Evolutionary conservation across 2,329 filamentous ascomycete species (phyloP).

Genomic region (Fusarium hainanense): DNA sequence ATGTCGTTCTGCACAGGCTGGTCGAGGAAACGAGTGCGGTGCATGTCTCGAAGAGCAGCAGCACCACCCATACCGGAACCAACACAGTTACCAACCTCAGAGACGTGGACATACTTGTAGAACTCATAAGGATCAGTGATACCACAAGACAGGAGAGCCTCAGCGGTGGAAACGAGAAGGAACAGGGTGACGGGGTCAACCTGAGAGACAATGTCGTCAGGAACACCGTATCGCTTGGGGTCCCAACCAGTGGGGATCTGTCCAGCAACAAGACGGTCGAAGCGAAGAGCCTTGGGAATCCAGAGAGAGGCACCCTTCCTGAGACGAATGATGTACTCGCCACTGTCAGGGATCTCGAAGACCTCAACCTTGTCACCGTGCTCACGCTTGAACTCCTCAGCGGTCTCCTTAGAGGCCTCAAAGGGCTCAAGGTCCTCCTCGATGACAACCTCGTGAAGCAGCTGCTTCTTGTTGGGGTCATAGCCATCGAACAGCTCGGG

Average conservation of each 20-base stretch:
- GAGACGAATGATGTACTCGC: conserved; percentile 92
- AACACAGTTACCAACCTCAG: conserved; percentile 97
- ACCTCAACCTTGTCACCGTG: conserved; percentile 98
- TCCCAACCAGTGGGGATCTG: conserved; percentile 98
- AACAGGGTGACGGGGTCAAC: conserved; percentile 97
- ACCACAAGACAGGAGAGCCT: conserved; percentile 90
- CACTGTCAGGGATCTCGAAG: conserved; percentile 92
- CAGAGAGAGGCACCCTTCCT: conserved; percentile 95
- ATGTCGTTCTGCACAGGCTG: conserved; percentile 99
- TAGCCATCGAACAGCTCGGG: conserved; percentile 97
- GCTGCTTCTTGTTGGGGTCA: conserved; percentile 97
- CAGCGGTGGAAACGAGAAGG: conserved; percentile 92
- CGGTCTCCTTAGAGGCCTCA: conserved; percentile 96
- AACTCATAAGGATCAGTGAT: conserved; percentile 99
- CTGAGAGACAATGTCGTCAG: conserved; percentile 96
- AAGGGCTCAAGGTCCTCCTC: conserved; percentile 98
- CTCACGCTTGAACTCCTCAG: conserved; percentile 95
- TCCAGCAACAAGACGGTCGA: conserved; percentile 96
- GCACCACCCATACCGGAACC: conserved; percentile 98
- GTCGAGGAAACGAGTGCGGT: conserved; percentile 96
- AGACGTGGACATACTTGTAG: conserved; percentile 99
- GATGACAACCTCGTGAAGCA: conserved; percentile 97
- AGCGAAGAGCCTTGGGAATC: conserved; percentile 96
- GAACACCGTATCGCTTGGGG: conserved; percentile 93
- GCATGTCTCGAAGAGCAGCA: conserved; percentile 93